These are phyloP conservation scores for Phylloporus sp. DNA, from an alignment of 1,284 basidiomycete species.

Conservation along the genomic window DNA sequence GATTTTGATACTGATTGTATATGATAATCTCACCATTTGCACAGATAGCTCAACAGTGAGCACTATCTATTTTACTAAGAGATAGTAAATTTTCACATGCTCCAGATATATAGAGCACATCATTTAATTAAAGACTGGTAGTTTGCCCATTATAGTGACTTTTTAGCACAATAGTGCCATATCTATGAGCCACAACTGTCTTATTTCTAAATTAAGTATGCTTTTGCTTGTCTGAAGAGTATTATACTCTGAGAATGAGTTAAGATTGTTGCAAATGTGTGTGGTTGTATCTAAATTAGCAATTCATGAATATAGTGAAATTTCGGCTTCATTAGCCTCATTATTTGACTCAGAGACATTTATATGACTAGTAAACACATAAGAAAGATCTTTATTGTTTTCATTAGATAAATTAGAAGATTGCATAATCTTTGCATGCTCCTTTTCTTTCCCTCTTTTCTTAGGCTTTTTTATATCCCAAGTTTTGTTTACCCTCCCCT, in stretches of 20 bases:
- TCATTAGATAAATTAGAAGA: background rate
- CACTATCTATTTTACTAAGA: background rate
- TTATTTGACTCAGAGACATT: background rate
- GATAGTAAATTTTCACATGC: background rate
- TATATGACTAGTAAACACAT: background rate
- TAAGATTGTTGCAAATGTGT: background rate
- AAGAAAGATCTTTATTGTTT: background rate
- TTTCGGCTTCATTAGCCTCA: background rate
- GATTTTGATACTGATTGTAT: background rate
- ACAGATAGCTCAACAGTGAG: background rate
- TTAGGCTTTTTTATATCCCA: background rate
- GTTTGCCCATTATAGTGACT: background rate
- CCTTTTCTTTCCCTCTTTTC: background rate
- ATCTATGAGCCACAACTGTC: background rate
- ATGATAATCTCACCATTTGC: background rate
- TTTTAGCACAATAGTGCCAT: background rate
- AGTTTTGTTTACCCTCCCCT: background rate
- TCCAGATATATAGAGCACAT: background rate
- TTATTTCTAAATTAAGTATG: background rate
- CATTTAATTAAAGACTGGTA: background rate
- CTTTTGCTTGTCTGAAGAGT: background rate
- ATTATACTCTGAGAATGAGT: background rate
- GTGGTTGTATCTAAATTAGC: background rate
- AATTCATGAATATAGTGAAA: background rate
- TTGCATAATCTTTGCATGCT: too few relatives aligned